A percentile compares a stretch with the other conserved stretches of the same genome.
These are phyloP conservation scores for Caryopteris hybrid DNA, from an alignment of 305 asterid species.

Conservation along the genomic window DNA sequence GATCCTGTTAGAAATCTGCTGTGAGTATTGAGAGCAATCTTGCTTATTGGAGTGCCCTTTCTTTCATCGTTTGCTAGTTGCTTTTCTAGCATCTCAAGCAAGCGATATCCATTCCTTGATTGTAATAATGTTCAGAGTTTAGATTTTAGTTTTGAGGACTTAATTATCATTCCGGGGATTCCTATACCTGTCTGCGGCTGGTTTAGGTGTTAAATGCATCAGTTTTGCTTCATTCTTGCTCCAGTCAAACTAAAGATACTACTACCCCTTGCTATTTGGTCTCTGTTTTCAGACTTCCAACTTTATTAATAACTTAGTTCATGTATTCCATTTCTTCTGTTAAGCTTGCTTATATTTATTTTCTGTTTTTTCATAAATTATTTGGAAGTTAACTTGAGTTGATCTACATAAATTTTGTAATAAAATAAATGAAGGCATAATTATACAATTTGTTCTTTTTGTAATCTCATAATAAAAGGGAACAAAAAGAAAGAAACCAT, in stretches of 20 bases:
- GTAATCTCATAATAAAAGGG: too few relatives aligned
- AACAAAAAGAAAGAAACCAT: too few relatives aligned
- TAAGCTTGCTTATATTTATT: too few relatives aligned
- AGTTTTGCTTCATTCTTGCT: conserved; percentile 17
- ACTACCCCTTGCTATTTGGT: background rate
- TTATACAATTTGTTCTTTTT: too few relatives aligned
- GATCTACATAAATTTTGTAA: too few relatives aligned
- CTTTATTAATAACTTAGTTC: background rate
- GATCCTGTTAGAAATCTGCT: conserved; percentile 22
- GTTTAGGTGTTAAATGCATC: conserved; percentile 19
- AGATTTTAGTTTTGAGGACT: conserved; percentile 24
- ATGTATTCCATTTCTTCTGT: background rate
- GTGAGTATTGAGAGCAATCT: too few relatives aligned
- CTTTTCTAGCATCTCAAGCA: conserved; percentile 4
- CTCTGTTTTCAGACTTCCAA: background rate
- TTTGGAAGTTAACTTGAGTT: too few relatives aligned
- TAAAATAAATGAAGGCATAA: too few relatives aligned
- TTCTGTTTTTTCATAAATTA: too few relatives aligned
- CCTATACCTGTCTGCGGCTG: conserved; percentile 14
- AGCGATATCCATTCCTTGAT: conserved; percentile 7
- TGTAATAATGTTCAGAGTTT: conserved; percentile 20
- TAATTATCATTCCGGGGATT: background rate
- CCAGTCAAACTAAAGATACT: background rate
- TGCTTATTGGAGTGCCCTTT: background rate
- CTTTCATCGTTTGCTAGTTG: background rate